These are phyloP conservation scores for Penicillium psychrosexuale DNA, from an alignment of 2,329 filamentous ascomycete genomes.

Conservation along the genomic window DNA sequence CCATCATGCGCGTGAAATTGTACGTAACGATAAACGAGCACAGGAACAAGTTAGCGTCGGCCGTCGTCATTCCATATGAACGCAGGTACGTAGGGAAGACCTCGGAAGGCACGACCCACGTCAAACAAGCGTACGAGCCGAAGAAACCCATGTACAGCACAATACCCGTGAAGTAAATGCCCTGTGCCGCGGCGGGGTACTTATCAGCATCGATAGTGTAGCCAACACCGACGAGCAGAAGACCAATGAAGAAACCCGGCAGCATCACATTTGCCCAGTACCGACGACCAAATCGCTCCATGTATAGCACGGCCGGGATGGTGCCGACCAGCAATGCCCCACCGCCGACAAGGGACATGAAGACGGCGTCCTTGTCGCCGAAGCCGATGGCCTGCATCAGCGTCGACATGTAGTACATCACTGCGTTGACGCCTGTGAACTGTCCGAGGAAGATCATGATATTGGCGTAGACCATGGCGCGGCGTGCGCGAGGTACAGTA, in stretches of 20 bases:
- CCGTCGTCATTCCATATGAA: conserved; percentile 70
- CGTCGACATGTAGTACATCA: conserved; percentile 69
- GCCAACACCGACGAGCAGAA: conserved; percentile 63
- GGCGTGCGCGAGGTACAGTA: conserved; percentile 64
- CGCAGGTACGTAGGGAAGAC: conserved; percentile 71
- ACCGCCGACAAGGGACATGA: conserved; percentile 73
- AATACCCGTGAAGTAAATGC: conserved; percentile 61
- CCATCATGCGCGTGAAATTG: conserved; percentile 69
- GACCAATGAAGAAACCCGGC: conserved; percentile 67
- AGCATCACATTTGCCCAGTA: conserved; percentile 74
- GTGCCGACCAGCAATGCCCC: conserved; percentile 65
- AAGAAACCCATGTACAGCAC: conserved; percentile 66
- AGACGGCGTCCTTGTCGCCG: conserved; percentile 54
- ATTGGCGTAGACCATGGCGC: conserved; percentile 65
- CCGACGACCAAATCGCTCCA: conserved; percentile 69
- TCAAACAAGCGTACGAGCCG: conserved; percentile 62
- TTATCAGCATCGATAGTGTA: conserved; percentile 55
- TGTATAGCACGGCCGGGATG: conserved; percentile 65
- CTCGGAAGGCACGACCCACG: conserved; percentile 66
- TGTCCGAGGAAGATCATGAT: conserved; percentile 69
- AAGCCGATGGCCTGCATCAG: conserved; percentile 69
- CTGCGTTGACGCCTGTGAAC: conserved; percentile 67
- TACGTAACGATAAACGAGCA: conserved; percentile 71
- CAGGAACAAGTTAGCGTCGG: conserved; percentile 66
- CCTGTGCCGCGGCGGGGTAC: conserved; percentile 51